Evolutionary conservation across 257 asterid species (phyloP).

Genomic region (Nicotiana paniculata): DNA sequence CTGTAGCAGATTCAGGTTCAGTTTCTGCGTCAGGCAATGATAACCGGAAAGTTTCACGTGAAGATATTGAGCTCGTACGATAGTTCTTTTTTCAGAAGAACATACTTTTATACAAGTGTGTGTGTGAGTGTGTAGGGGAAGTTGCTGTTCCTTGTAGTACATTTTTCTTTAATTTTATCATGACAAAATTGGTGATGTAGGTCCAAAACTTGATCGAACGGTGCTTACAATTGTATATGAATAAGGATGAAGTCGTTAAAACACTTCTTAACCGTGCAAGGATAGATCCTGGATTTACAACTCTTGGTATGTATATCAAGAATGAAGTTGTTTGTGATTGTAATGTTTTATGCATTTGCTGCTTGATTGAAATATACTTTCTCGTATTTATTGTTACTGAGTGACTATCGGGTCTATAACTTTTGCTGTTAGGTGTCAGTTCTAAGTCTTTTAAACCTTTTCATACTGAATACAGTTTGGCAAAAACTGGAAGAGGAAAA

Average conservation of each 20-base stretch:
- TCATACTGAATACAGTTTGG: constrained; percentile 55
- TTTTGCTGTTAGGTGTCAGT: neutral
- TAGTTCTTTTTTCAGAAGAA: neutral
- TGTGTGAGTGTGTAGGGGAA: neutral
- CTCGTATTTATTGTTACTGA: neutral
- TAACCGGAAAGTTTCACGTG: constrained; percentile 85
- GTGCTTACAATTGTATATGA: constrained; percentile 91
- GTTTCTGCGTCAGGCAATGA: constrained; percentile 77
- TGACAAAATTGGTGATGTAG: constrained; percentile 30
- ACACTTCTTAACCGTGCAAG: constrained; percentile 89
- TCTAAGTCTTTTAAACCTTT: neutral
- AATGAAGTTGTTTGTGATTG: neutral
- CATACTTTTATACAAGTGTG: neutral
- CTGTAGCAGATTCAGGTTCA: constrained; percentile 79
- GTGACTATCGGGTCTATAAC: neutral
- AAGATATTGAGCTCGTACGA: constrained; percentile 92
- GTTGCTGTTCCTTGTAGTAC: neutral
- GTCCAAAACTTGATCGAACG: constrained; percentile 91
- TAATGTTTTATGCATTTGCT: neutral
- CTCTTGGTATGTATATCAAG: constrained; percentile 54
- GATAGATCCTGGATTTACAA: constrained; percentile 95
- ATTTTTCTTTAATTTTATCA: neutral
- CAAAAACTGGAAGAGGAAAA: constrained; percentile 97
- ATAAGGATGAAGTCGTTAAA: constrained; percentile 86
- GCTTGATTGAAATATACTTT: neutral